Evolutionary conservation across 2,329 filamentous ascomycete genomes (phyloP).

Genomic region (Biscogniauxia marginata): DNA sequence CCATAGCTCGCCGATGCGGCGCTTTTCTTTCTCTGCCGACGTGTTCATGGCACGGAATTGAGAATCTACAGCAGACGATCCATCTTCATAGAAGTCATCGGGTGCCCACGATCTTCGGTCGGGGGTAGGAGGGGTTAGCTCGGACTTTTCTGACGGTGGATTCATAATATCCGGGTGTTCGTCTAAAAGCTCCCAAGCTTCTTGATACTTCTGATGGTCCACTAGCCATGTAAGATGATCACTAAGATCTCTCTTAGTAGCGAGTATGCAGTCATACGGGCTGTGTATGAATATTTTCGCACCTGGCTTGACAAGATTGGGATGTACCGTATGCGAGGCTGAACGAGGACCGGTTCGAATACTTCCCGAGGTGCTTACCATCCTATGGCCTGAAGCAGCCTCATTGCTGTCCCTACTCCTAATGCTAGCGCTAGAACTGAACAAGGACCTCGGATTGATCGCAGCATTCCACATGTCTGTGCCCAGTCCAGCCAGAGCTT

Average conservation of each 20-base stretch:
- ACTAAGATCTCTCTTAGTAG: conserved; percentile 78
- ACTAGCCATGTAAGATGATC: conserved; percentile 87
- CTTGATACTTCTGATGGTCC: conserved; percentile 75
- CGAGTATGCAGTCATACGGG: conserved; percentile 93
- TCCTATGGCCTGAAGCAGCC: conserved; percentile 50
- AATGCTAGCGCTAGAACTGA: conserved; percentile 82
- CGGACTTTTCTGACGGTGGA: conserved; percentile 39
- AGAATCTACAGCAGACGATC: conserved; percentile 61
- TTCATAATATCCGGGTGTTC: conserved; percentile 75
- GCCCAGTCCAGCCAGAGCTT: conserved; percentile 69
- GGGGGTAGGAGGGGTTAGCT: conserved; percentile 41
- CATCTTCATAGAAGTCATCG: conserved; percentile 75
- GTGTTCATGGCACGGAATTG: conserved; percentile 59
- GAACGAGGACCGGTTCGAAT: conserved; percentile 28
- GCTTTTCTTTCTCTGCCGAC: conserved; percentile 80
- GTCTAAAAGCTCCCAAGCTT: conserved; percentile 87
- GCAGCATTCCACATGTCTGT: conserved; percentile 88
- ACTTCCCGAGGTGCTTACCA: conserved; percentile 39
- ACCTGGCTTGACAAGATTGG: conserved; percentile 55
- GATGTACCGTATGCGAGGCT: conserved; percentile 43
- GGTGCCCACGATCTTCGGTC: conserved; percentile 39
- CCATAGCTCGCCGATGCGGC: conserved; percentile 90
- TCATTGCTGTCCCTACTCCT: conserved; percentile 61
- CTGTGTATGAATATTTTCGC: conserved; percentile 88
- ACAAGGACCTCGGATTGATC: conserved; percentile 81